Evolutionary conservation across 179 eudicot species (phyloP).

Genomic region (Silene coronaria): DNA sequence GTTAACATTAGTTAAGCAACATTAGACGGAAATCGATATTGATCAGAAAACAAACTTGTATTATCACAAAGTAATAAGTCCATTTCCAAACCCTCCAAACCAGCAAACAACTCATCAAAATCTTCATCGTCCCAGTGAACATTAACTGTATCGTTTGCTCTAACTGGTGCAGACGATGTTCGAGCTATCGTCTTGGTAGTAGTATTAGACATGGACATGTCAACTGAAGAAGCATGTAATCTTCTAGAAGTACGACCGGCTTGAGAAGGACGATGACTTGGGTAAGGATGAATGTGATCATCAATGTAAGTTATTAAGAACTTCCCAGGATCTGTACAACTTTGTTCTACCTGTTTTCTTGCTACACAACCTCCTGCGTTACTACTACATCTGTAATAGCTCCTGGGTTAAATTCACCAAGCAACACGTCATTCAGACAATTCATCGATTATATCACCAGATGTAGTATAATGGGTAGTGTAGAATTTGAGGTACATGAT

Average conservation of each 20-base stretch:
- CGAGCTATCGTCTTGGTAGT: background rate
- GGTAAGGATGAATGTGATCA: slow-evolving; percentile 69
- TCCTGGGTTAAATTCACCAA: slow-evolving; percentile 33
- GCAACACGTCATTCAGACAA: too few relatives aligned
- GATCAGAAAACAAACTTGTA: too few relatives aligned
- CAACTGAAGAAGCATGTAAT: background rate
- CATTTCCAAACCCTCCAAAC: slow-evolving; percentile 4
- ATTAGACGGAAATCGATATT: too few relatives aligned
- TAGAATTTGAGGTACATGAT: too few relatives aligned
- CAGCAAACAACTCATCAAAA: background rate
- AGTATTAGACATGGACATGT: background rate
- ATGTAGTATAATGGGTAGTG: too few relatives aligned
- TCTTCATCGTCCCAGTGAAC: background rate
- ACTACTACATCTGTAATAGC: slow-evolving; percentile 87
- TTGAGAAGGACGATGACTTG: slow-evolving; percentile 66
- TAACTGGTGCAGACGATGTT: background rate
- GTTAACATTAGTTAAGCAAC: too few relatives aligned
- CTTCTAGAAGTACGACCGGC: slow-evolving; percentile 52
- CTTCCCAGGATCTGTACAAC: slow-evolving; percentile 41
- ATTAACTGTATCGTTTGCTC: background rate
- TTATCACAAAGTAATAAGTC: background rate
- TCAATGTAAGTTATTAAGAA: slow-evolving; percentile 64
- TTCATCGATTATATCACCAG: too few relatives aligned
- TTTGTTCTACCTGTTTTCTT: slow-evolving; percentile 82
- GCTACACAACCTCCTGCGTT: slow-evolving; percentile 69